A percentile compares a stretch with the other conserved stretches of the same genome.
Conservation (phyloP, 805 yeast species). For the Saccharomycopsis fodiens region DNA sequence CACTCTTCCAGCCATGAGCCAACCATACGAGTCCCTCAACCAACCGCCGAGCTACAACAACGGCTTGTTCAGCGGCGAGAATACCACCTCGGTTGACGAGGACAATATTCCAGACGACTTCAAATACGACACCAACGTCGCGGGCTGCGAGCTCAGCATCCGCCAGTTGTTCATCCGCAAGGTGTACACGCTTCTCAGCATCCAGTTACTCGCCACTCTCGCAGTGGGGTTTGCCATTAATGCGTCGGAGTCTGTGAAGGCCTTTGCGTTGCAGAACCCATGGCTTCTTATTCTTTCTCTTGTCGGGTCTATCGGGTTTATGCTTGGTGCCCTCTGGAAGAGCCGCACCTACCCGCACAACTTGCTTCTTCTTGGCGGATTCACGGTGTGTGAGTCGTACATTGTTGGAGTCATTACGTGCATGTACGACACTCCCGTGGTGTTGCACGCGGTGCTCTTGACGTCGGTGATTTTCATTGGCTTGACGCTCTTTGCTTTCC, state of each 20-base stretch:
- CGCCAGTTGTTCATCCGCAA: conserved; percentile 72
- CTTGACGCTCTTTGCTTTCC: conserved; percentile 68
- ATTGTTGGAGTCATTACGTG: conserved; percentile 62
- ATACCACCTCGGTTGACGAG: conserved; percentile 6
- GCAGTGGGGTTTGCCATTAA: conserved; percentile 46
- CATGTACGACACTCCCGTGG: conserved; percentile 51
- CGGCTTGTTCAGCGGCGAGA: conserved; percentile 1
- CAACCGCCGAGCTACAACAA: conserved; percentile 18
- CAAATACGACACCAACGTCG: conserved; percentile 71
- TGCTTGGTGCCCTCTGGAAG: conserved; percentile 56
- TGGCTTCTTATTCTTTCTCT: conserved; percentile 54
- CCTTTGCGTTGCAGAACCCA: conserved; percentile 49
- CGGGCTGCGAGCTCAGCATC: conserved; percentile 67
- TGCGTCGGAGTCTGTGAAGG: conserved; percentile 35
- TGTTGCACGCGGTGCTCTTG: conserved; percentile 62
- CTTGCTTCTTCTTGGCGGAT: conserved; percentile 49
- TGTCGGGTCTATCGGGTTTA: conserved; percentile 52
- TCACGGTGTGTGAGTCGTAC: conserved; percentile 72
- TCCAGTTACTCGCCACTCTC: conserved; percentile 59
- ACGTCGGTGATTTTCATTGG: conserved; percentile 71
- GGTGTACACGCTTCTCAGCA: conserved; percentile 64
- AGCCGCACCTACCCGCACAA: conserved; percentile 66
- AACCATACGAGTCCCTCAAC: conserved; percentile 9
- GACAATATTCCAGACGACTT: conserved; percentile 59
- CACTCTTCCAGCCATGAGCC: conserved; percentile 2